Percentiles rank a stretch among this genome's conserved stretches.
These are phyloP conservation scores for Debaryomyces nepalensis DNA, from an alignment of 1,139 yeast species.

Conservation along the genomic window DNA sequence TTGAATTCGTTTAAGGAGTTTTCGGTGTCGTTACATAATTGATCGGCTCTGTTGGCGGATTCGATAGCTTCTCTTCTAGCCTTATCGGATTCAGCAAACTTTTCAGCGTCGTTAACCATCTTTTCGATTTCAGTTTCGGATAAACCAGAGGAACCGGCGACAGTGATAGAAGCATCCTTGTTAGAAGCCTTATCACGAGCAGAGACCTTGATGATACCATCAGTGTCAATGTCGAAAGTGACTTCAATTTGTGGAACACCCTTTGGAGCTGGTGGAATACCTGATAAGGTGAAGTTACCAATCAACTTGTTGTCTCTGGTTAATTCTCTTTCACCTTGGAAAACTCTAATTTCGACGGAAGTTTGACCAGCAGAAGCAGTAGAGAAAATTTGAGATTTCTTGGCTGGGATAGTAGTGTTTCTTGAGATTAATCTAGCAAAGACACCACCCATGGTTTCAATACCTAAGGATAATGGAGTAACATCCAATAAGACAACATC, in stretches of 20 bases:
- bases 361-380: constrained; percentile 98
- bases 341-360: constrained; percentile 92
- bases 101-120: constrained; percentile 98
- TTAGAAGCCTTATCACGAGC: constrained; percentile 98
- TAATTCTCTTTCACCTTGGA: constrained; percentile 98
- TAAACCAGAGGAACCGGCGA: constrained; percentile 97
- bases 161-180: constrained; percentile 98
- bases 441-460: constrained; percentile 95
- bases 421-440: constrained; percentile 92
- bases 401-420: constrained; percentile 93
- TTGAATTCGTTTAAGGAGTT: constrained; percentile 91
- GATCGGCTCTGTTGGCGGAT: constrained; percentile 96
- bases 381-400: constrained; percentile 91
- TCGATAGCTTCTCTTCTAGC: constrained; percentile 94
- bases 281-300: constrained; percentile 90
- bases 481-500: constrained; percentile 94
- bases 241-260: constrained; percentile 98
- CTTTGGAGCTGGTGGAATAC: constrained; percentile 96
- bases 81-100: constrained; percentile 95
- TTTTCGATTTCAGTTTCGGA: constrained; percentile 96
- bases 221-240: constrained; percentile 92
- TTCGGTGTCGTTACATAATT: constrained; percentile 95
- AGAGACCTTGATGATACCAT: constrained; percentile 97
- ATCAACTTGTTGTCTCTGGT: constrained; percentile 95
- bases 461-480: constrained; percentile 90